Base-by-base conservation (phyloP, 2,329 filamentous ascomycete species). In the Pseudogymnoascus sp. region DNA sequence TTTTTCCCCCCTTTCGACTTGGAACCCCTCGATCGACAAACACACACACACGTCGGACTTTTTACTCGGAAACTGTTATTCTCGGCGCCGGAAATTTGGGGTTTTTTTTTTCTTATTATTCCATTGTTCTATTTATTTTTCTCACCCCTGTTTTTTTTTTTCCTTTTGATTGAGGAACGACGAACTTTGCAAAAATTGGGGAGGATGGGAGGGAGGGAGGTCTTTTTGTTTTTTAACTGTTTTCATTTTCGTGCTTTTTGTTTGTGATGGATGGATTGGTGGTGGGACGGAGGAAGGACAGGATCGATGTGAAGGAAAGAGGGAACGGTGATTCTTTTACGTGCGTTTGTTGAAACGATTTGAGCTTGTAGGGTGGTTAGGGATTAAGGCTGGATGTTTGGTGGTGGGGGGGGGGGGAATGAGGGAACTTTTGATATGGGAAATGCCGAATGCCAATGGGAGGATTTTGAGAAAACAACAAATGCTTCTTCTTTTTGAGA, bases 21-120 rank as follows among this genome's bases (percentile, higher is more conserved):
- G n/a, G 14, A 16, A 21, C 38, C 21, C 16, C 11, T 37, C 59
- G 40, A 40, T 37, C 18, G 25, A 40, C 38, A 40, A 40, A 35
- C 33, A 35, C 28, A 33, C 21, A 60, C n/a, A 60, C 33, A 33
- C 21, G 21, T 21, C 21, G 21, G 21, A 21, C 18, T 23, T 11
- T 21, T 25, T n/a, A 60, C 31, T n/a, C 25, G 18, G 37, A 25
- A 40, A 60, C 14, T 23, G 37, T 61, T 44, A 14, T 23, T 61
- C 33, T 61, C 59, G 37, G 59, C 59, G 23, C 35, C 28, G 42
- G 42, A 47, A 47, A 47, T 47, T 47, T 47, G 38, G 38, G n/a
- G n/a, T 40, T 42, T 42, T 35, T 7, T 38, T 25, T 28, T 28
- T 10, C 21, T 5, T 40, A 38, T 38, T 38, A n/a, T 38, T 40